Percentiles rank a stretch among this genome's conserved stretches.
Evolutionary conservation across 2,329 filamentous ascomycete genomes (phyloP).

Genomic region (Fusarium euwallaceae): DNA sequence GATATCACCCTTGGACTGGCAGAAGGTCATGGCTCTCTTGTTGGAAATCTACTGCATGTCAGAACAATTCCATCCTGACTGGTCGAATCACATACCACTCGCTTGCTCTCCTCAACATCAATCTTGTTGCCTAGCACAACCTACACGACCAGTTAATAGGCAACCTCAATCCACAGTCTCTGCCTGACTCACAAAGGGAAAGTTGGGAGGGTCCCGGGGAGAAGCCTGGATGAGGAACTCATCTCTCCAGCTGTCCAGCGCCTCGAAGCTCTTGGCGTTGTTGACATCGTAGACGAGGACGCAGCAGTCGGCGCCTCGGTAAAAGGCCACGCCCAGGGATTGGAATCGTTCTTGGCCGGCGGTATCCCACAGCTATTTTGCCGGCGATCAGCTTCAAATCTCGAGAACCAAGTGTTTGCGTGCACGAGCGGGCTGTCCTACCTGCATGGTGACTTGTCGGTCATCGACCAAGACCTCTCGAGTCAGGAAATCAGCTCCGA

Average conservation of each 20-base stretch:
- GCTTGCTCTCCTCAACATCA: slow-evolving; percentile 97
- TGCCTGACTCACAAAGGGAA: slow-evolving; percentile 88
- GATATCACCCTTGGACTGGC: slow-evolving; percentile 96
- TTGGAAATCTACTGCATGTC: slow-evolving; percentile 78
- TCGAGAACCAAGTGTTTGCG: slow-evolving; percentile 13
- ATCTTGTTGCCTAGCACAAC: slow-evolving; percentile 99
- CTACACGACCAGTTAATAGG: slow-evolving; percentile 59
- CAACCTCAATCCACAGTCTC: neutral
- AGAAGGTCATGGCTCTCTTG: slow-evolving; percentile 97
- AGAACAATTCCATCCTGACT: slow-evolving; percentile 5
- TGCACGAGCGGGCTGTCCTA: slow-evolving; percentile 53
- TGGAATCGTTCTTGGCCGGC: slow-evolving; percentile 98
- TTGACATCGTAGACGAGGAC: slow-evolving; percentile 99
- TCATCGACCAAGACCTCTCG: slow-evolving; percentile 98
- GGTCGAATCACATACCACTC: slow-evolving; percentile 70
- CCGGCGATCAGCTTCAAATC: slow-evolving; percentile 13
- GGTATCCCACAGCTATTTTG: slow-evolving; percentile 89
- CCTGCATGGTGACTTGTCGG: slow-evolving; percentile 98
- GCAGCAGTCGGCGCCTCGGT: slow-evolving; percentile 97
- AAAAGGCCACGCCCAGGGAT: slow-evolving; percentile 96
- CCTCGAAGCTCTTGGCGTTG: slow-evolving; percentile 99
- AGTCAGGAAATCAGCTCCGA: slow-evolving; percentile 97
- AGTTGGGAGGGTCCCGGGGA: slow-evolving; percentile 95
- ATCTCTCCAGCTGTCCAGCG: slow-evolving; percentile 97
- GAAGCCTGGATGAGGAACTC: slow-evolving; percentile 98